phyloP scores from a whole-genome alignment of 192 early-diverging fungal species.

The Spizellomyces punctatus region DNA sequence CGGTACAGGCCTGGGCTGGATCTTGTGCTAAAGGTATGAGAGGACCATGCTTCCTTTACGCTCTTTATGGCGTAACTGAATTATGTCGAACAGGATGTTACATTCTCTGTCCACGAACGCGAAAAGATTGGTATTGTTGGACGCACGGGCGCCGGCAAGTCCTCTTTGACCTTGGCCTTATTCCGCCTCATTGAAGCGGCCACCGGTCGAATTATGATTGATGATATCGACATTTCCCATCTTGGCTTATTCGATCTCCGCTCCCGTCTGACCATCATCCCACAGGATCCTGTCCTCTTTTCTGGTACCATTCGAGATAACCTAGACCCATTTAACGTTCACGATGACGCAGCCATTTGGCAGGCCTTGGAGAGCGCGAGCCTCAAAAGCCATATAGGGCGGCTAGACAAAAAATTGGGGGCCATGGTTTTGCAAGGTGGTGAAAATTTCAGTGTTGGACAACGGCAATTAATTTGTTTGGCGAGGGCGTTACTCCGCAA shows the following conservation, averaged over 20 bases:
- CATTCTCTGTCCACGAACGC: slow-evolving; percentile 39
- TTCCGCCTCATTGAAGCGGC: slow-evolving; percentile 80
- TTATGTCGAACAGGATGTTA: slow-evolving; percentile 3
- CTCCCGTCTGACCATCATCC: slow-evolving; percentile 74
- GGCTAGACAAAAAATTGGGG: slow-evolving; percentile 64
- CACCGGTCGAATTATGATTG: slow-evolving; percentile 68
- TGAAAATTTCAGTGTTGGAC: slow-evolving; percentile 35
- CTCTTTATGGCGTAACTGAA: background rate
- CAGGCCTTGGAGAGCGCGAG: slow-evolving; percentile 59
- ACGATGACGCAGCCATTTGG: slow-evolving; percentile 51
- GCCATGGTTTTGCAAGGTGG: slow-evolving; percentile 57
- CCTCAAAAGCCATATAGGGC: slow-evolving; percentile 65
- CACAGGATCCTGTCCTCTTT: slow-evolving; percentile 71
- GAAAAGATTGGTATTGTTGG: slow-evolving; percentile 63
- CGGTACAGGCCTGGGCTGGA: slow-evolving; percentile 82
- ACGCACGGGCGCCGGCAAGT: slow-evolving; percentile 71
- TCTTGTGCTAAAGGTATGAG: slow-evolving; percentile 64
- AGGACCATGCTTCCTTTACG: background rate
- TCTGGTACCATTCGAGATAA: slow-evolving; percentile 63
- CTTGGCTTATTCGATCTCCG: slow-evolving; percentile 77
- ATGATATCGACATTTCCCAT: slow-evolving; percentile 69
- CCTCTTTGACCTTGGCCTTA: slow-evolving; percentile 71
- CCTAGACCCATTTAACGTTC: slow-evolving; percentile 54
- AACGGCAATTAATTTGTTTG: slow-evolving; percentile 67
- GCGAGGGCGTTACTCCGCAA: slow-evolving; percentile 62